phyloP scores from a whole-genome alignment of 2,329 filamentous ascomycete species.

The Fusarium caatingaense region DNA sequence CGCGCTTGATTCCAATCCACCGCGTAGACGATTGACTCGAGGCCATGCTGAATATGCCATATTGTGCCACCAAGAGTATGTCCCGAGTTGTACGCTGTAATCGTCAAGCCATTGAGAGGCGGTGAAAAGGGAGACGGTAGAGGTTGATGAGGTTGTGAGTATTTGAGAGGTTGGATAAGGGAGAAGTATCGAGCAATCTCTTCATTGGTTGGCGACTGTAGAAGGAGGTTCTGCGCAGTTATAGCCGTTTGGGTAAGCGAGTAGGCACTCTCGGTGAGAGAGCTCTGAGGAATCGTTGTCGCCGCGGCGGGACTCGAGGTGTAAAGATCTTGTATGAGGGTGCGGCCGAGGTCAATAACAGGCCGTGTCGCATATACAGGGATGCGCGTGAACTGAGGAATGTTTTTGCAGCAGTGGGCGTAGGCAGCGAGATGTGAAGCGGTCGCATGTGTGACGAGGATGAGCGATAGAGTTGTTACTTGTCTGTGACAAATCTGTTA shows the following conservation, averaged over 20 bases:
- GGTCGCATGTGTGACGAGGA: conserved; percentile 95
- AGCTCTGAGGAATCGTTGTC: conserved; percentile 79
- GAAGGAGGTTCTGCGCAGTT: conserved; percentile 65
- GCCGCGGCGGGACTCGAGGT: conserved; percentile 88
- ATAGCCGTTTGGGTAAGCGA: conserved; percentile 64
- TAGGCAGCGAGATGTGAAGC: conserved; percentile 91
- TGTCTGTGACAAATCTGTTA: conserved; percentile 67
- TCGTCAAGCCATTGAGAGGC: conserved; percentile 87
- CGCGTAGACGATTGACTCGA: conserved; percentile 97
- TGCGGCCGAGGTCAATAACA: conserved; percentile 92
- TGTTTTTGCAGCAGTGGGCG: conserved; percentile 96
- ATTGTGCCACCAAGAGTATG: conserved; percentile 97
- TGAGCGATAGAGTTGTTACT: conserved; percentile 89
- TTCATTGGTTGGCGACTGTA: conserved; percentile 79
- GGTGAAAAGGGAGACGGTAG: conserved; percentile 88
- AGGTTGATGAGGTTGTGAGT: conserved; percentile 95
- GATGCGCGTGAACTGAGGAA: conserved; percentile 90
- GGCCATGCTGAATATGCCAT: conserved; percentile 97
- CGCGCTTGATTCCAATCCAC: conserved; percentile 99
- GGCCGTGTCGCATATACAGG: conserved; percentile 95
- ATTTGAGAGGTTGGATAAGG: conserved; percentile 91
- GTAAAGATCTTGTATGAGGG: conserved; percentile 91
- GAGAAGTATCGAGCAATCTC: conserved; percentile 95
- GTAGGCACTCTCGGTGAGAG: conserved; percentile 74
- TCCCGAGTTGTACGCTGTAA: conserved; percentile 96